Base-by-base conservation (phyloP, 495 filamentous ascomycete species). In the Articulospora tetracladia region DNA sequence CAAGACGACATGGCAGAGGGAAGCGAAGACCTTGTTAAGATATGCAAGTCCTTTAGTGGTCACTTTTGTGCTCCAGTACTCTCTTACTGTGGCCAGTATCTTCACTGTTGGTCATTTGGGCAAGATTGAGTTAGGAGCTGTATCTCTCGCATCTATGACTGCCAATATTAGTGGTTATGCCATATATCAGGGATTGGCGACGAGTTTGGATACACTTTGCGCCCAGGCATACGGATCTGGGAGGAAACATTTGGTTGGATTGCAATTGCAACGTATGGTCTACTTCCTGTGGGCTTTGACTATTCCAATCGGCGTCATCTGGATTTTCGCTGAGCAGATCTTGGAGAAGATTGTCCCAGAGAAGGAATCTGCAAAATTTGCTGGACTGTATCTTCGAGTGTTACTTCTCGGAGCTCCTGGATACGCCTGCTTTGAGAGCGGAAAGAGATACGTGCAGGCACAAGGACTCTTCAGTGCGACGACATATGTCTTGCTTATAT, bases 1-100 rank as follows among this genome's bases (percentile, higher is more conserved):
- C 61, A 84, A 88, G 52, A 96, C 92, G 2, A 91, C 90, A 0
- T 95, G 91, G 89, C 83, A 85, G 65, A 82, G 90, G 59, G 92
- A 96, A 75, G 80, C 86, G 1, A 84, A 87, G 70, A 87, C 89
- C 0, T 75, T 93, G 20, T 55, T 60, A 1, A 76, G 74, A 65
- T 87, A 86, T 63, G 78, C 84, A 0, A 73, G 72, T 2, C 79
- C 85, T 0, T 70, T 91, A 11, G 82, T 88, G 52, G 61, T 88
- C n/a, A 89, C 88, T 0, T 90, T 90, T 66, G 36, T 89, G 12
- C 74, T 91, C 15, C 88, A 91, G 70, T 90, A 90, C 72, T 85
- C 82, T 53, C 77, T 91, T 44, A 89, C 85, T 4, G 76, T 88
- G 55, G 81, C 87, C 1, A 83, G 78, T 66, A 80, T 91, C 44